Evolutionary conservation across 257 asterid genomes (phyloP).

Genomic region (Solanum neorickii): DNA sequence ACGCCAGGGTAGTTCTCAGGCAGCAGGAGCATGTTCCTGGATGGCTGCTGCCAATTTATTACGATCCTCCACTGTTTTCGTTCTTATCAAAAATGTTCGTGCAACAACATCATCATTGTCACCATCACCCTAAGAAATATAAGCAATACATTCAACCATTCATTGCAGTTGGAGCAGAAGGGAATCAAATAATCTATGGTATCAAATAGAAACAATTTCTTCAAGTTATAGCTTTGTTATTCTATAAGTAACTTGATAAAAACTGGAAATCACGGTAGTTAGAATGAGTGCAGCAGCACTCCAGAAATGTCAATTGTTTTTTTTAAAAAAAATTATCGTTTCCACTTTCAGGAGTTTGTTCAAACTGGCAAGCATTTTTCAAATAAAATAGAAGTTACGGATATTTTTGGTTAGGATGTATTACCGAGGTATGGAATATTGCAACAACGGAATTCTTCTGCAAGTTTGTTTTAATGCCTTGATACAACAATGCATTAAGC

Average conservation of each 20-base stretch:
- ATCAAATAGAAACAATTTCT: background rate
- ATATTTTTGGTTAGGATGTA: background rate
- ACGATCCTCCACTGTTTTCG: constrained; percentile 61
- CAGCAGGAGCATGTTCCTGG: constrained; percentile 70
- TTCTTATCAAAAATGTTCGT: constrained; percentile 69
- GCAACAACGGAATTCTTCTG: constrained; percentile 75
- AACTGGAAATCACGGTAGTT: background rate
- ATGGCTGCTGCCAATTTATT: constrained; percentile 71
- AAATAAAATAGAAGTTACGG: background rate
- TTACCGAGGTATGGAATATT: constrained; percentile 63
- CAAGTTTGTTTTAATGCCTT: constrained; percentile 73
- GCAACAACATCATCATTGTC: constrained; percentile 52
- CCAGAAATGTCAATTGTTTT: background rate
- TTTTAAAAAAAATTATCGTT: accelerated
- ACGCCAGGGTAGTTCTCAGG: constrained; percentile 21
- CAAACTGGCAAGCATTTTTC: background rate
- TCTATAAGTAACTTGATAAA: background rate
- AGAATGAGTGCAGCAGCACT: background rate
- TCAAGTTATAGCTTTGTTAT: background rate
- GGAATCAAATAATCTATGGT: background rate
- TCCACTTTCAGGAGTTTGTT: background rate
- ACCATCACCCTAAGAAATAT: constrained; percentile 40
- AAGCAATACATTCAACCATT: background rate
- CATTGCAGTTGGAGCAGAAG: background rate
- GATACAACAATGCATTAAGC: constrained; percentile 78